A percentile compares a stretch with the other conserved stretches of the same genome.
These are phyloP conservation scores for Tetrahymena elliotti DNA, from an alignment of 73 alveolate species.

Conservation along the genomic window DNA sequence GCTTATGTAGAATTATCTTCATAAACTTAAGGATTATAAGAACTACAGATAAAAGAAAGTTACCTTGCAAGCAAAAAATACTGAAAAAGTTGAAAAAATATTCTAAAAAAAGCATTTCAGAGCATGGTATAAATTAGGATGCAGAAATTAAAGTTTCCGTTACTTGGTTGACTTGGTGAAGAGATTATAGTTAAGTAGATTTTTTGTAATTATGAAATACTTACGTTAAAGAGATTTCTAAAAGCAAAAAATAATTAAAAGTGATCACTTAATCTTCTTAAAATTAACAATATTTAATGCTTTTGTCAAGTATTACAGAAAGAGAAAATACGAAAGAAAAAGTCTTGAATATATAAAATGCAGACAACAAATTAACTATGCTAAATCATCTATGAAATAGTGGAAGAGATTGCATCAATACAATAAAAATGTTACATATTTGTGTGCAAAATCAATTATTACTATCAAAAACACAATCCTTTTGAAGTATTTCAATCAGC, in stretches of 20 bases:
- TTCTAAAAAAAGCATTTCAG: background rate
- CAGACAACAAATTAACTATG: background rate
- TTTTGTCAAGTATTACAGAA: background rate
- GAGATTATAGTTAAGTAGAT: background rate
- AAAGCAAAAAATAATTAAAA: background rate
- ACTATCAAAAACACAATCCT: background rate
- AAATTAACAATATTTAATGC: background rate
- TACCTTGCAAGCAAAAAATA: background rate
- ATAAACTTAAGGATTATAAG: background rate
- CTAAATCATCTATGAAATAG: background rate
- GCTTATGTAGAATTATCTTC: background rate
- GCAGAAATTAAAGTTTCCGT: background rate
- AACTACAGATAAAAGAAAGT: background rate
- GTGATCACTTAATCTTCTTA: background rate
- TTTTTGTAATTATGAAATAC: background rate
- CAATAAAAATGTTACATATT: background rate
- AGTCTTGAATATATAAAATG: background rate
- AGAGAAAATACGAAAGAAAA: background rate
- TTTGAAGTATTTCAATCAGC: background rate
- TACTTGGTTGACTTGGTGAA: background rate
- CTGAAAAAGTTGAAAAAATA: background rate
- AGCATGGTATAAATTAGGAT: background rate
- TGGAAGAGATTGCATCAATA: background rate
- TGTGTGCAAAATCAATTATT: background rate
- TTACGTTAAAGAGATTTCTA: background rate